Conservation (phyloP, 768 basidiomycete genomes). For the Auriscalpium orientale region DNA sequence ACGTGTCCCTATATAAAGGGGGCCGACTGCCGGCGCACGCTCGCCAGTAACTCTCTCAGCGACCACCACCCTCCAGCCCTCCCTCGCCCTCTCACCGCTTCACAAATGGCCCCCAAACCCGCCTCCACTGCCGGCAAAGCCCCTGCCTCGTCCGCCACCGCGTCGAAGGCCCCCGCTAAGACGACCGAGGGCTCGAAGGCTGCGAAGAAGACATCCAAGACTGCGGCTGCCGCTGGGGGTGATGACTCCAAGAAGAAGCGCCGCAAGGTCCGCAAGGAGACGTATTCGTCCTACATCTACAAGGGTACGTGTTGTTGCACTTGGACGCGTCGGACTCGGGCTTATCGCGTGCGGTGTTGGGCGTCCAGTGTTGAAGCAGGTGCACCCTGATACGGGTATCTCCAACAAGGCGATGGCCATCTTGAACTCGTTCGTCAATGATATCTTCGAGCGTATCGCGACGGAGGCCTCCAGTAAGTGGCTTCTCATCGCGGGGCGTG, state of each 20-base stretch:
- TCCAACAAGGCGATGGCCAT: constrained; percentile 99
- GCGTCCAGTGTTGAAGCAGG: constrained; percentile 79
- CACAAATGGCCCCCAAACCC: constrained; percentile 60
- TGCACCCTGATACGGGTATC: constrained; percentile 98
- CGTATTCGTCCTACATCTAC: constrained; percentile 90
- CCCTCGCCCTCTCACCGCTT: constrained; percentile 3
- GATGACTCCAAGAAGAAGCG: constrained; percentile 74
- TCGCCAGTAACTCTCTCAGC: background rate
- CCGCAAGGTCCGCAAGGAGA: constrained; percentile 82
- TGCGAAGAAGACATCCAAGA: constrained; percentile 73
- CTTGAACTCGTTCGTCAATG: constrained; percentile 92
- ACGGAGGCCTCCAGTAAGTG: constrained; percentile 80
- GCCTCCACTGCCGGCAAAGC: constrained; percentile 82
- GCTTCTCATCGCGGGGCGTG: background rate
- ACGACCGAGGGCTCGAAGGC: constrained; percentile 54
- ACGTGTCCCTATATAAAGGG: constrained; percentile 30
- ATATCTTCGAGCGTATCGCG: constrained; percentile 92
- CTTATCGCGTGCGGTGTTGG: background rate
- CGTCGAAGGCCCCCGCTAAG: constrained; percentile 69
- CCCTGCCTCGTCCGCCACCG: constrained; percentile 46
- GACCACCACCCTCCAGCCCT: background rate
- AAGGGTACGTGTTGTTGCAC: constrained; percentile 47
- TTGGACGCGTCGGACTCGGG: background rate
- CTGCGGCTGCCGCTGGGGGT: constrained; percentile 52
- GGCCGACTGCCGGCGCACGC: constrained; percentile 13